Base-by-base conservation (phyloP, 306 rosid genomes). In the Castanopsis chinensis region DNA sequence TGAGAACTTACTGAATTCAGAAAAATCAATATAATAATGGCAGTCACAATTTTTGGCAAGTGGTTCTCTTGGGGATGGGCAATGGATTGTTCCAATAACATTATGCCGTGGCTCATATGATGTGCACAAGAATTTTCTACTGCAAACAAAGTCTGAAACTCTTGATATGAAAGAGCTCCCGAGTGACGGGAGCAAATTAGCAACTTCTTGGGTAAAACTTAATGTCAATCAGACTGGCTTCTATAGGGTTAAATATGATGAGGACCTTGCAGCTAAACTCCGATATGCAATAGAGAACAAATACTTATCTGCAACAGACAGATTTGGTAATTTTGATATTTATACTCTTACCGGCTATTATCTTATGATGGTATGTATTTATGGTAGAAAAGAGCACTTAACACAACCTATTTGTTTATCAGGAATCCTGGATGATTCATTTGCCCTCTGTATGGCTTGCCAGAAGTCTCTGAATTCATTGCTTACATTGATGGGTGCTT, bases 211-310 rank as follows among this genome's bases (percentile, higher is more conserved):
- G 97, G 83, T 90, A 84, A 94, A 92, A 83, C 82, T 94, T 79
- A 92, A 94, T 82, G 96, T 92, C 84, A 93, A 92, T 69, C 98
- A 94, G 90, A 51, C 98, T 81, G 98, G 98, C 74, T 92, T 92
- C 80, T 94, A 94, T 85, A 83, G 98, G 85, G 98, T 94, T 89
- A 92, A 94, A 73, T 94, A 94, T 82, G 96, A 92, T 53, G 92
- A 83, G 74, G 65, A 74, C 56, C 97, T 94, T 79, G 84, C 94
- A 71, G 84, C 88, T 82, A 90, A 86, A 65, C 93, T 92, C 45
- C 81, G 92, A 89, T 72, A 81, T 71, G 98, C 98, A 17, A 87
- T 91, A 81, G 89, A 89, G 83, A 91, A 83, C 64, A 90, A 84
- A 75, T 27, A 80, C 25, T 87, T 94, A 83, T 87, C 97, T 85